Evolutionary conservation across 2,329 filamentous ascomycete genomes (phyloP).

Genomic region (Alternaria conjuncta): DNA sequence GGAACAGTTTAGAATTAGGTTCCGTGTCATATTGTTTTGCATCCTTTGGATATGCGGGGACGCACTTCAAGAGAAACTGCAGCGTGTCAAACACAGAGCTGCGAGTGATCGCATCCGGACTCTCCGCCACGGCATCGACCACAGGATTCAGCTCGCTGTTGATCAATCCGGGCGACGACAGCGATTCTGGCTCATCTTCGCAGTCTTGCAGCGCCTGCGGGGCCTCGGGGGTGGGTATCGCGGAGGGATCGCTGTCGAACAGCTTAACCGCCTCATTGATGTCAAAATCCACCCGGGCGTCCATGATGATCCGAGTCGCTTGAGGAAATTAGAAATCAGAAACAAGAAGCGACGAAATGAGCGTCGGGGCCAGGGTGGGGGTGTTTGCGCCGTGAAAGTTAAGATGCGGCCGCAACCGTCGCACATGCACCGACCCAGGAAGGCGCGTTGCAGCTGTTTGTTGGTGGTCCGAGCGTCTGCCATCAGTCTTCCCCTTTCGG

Average conservation of each 20-base stretch:
- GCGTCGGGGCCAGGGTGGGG: constrained; percentile 14
- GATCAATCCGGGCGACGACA: constrained; percentile 75
- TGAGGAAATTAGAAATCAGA: constrained; percentile 12
- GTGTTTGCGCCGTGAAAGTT: constrained; percentile 21
- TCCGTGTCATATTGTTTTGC: constrained; percentile 42
- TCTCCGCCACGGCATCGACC: constrained; percentile 89
- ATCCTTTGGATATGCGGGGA: constrained; percentile 59
- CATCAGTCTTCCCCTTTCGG: constrained; percentile 23
- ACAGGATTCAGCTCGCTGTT: constrained; percentile 90
- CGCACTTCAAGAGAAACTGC: constrained; percentile 96
- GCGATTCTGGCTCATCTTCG: constrained; percentile 86
- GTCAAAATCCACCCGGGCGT: constrained; percentile 77
- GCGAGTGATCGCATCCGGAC: constrained; percentile 84
- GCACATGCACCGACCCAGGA: constrained; percentile 11
- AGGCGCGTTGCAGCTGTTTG: constrained; percentile 29
- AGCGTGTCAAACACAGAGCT: constrained; percentile 86
- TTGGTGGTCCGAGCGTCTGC: constrained; percentile 13
- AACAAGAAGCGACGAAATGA: constrained; percentile 25
- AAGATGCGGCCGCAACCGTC: constrained; percentile 20
- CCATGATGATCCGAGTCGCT: constrained; percentile 62
- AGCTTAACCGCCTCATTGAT: constrained; percentile 96
- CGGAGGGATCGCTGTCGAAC: constrained; percentile 91
- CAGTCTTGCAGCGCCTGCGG: constrained; percentile 83
- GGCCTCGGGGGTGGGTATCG: constrained; percentile 85
- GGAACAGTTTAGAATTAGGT: constrained; percentile 68